These are phyloP conservation scores for Kuraishia ogatae DNA, from an alignment of 805 yeast species.

Conservation along the genomic window DNA sequence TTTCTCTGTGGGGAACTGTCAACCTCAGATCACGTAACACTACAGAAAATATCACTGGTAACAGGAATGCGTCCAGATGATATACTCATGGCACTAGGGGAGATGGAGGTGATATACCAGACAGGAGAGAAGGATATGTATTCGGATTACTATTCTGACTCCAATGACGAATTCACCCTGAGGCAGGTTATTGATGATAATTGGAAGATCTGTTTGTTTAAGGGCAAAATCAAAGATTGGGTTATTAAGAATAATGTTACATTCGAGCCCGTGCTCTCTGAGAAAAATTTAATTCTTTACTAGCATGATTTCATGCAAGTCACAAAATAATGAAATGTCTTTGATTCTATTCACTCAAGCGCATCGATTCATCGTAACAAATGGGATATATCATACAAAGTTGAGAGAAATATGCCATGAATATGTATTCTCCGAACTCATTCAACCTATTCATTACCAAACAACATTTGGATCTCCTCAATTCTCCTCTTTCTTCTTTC, in stretches of 20 bases:
- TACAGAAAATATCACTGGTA: conserved; percentile 39
- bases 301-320: too few relatives aligned
- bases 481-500: conserved; percentile 62
- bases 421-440: background rate
- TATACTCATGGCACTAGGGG: conserved; percentile 46
- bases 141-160: conserved; percentile 18
- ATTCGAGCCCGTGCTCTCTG: conserved; percentile 10
- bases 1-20: conserved; percentile 32
- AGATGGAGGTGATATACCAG: conserved; percentile 36
- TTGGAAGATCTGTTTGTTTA: conserved; percentile 15
- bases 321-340: too few relatives aligned
- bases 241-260: conserved; percentile 13
- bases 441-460: conserved; percentile 13
- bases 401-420: too few relatives aligned
- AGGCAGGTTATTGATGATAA: conserved; percentile 15
- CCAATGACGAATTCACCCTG: conserved; percentile 9
- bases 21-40: conserved; percentile 22
- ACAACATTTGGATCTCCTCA: conserved; percentile 64
- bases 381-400: too few relatives aligned
- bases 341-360: too few relatives aligned
- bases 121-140: conserved; percentile 15
- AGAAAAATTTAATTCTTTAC: conserved; percentile 17
- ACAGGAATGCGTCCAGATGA: conserved; percentile 65
- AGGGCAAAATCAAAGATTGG: conserved; percentile 19
- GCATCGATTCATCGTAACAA: too few relatives aligned